Percentiles rank a stretch among this genome's conserved stretches.
These are phyloP conservation scores for Talaromyces funiculosus DNA, from an alignment of 2,329 filamentous ascomycete genomes.

Conservation along the genomic window DNA sequence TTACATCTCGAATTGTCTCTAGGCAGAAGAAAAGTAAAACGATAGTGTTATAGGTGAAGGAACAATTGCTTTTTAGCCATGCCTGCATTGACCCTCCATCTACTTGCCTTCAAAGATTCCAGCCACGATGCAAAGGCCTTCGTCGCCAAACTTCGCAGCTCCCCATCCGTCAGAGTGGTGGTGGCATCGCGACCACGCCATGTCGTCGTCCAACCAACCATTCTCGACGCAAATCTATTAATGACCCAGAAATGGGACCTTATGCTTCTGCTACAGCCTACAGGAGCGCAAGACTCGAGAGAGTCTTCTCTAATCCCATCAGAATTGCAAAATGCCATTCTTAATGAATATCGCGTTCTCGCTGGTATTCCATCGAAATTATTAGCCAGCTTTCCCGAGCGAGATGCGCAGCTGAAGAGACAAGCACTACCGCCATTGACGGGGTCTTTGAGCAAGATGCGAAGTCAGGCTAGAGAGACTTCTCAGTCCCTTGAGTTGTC, in stretches of 20 bases:
- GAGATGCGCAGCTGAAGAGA: constrained; percentile 21
- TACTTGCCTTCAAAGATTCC: constrained; percentile 24
- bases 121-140: constrained; percentile 22
- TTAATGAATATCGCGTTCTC: constrained; percentile 27
- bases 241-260: constrained; percentile 31
- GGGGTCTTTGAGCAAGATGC: constrained; percentile 27
- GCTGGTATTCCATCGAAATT: constrained; percentile 35
- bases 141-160: constrained; percentile 23
- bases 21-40: too few species aligned
- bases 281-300: not conserved
- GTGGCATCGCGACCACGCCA: constrained; percentile 33
- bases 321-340: constrained; percentile 17
- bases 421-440: constrained; percentile 20
- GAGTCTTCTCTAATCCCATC: constrained; percentile 18
- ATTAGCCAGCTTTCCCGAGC: constrained; percentile 23
- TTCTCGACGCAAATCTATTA: constrained; percentile 26
- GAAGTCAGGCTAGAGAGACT: constrained; percentile 19
- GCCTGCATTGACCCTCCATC: constrained; percentile 33
- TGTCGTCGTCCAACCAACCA: constrained; percentile 31
- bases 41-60: too few species aligned
- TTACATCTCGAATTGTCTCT: too few species aligned
- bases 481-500: constrained; percentile 53
- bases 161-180: constrained; percentile 24
- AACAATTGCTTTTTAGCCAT: constrained; percentile 17
- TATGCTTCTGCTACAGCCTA: constrained; percentile 27